A percentile compares a stretch with the other conserved stretches of the same genome.
Evolutionary conservation across 768 basidiomycete genomes (phyloP).

Genomic region (Collybia nuda): DNA sequence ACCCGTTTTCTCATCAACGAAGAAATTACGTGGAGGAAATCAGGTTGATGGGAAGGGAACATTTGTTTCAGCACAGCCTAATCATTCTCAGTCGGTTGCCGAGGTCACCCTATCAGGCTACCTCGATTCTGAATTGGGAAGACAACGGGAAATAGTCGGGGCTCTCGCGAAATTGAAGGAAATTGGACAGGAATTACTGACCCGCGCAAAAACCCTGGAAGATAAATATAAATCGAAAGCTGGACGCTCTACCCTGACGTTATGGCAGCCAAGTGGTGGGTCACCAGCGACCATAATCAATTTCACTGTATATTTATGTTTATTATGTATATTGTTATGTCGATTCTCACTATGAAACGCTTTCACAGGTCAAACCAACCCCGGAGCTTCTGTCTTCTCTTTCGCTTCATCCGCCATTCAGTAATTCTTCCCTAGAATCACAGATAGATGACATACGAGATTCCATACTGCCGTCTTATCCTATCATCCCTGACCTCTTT

Average conservation of each 20-base stretch:
- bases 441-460: conserved; percentile 28
- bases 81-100: conserved; percentile 1
- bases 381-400: conserved; percentile 19
- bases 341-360: background rate
- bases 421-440: conserved; percentile 11
- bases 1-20: conserved; percentile 21
- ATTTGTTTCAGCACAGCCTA: background rate
- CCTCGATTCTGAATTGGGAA: conserved; percentile 21
- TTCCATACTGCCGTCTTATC: conserved; percentile 24
- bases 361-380: conserved; percentile 16
- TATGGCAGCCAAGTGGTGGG: conserved; percentile 11
- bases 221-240: background rate
- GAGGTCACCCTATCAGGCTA: conserved; percentile 17
- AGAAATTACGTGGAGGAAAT: background rate
- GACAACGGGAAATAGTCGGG: conserved; percentile 20
- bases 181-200: conserved; percentile 6
- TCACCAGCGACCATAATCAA: conserved; percentile 1
- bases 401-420: conserved; percentile 10
- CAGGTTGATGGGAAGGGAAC: background rate
- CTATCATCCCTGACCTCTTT: conserved; percentile 18
- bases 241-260: conserved; percentile 6
- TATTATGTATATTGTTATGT: background rate
- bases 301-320: conserved; percentile 16
- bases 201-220: conserved; percentile 1
- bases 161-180: conserved; percentile 17